These are phyloP conservation scores for Flagelloscypha sp. DNA, from an alignment of 768 basidiomycete species.

Conservation along the genomic window DNA sequence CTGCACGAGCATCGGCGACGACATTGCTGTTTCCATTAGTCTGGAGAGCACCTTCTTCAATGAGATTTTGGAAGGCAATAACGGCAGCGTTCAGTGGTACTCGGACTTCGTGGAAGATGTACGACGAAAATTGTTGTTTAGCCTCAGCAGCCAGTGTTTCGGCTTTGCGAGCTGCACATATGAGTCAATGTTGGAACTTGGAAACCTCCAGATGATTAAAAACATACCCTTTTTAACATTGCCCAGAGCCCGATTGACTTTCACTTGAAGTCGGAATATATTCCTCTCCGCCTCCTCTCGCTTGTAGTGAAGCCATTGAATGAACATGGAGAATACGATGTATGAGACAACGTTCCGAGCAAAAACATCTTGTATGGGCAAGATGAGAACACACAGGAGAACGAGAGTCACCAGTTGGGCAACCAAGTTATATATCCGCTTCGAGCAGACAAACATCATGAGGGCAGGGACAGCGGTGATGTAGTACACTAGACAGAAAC, in stretches of 20 bases:
- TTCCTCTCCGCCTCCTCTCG: conserved; percentile 15
- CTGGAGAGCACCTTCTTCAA: too few relatives aligned
- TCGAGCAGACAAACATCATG: conserved; percentile 17
- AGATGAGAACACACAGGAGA: conserved; percentile 12
- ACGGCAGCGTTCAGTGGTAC: conserved; percentile 44
- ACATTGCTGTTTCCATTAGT: too few relatives aligned
- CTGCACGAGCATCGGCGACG: too few relatives aligned
- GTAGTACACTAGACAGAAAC: conserved; percentile 14
- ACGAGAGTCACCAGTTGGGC: conserved; percentile 12
- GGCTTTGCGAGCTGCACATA: conserved; percentile 32
- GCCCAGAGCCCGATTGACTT: conserved; percentile 31
- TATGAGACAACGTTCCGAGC: conserved; percentile 15
- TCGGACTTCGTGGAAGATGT: conserved; percentile 42
- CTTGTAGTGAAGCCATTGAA: conserved; percentile 17
- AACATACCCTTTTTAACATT: conserved; percentile 20
- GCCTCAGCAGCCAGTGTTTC: conserved; percentile 22
- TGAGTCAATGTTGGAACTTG: conserved; percentile 8
- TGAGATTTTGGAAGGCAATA: conserved; percentile 27
- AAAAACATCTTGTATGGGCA: conserved; percentile 17
- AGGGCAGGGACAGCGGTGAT: conserved; percentile 16
- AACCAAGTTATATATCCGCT: conserved; percentile 16
- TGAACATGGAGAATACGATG: conserved; percentile 16
- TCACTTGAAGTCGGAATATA: conserved; percentile 37
- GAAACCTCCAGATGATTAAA: conserved; percentile 7
- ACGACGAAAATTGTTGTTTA: conserved; percentile 34